phyloP scores from a whole-genome alignment of 257 asterid species.

The Linderniella brevidens region DNA sequence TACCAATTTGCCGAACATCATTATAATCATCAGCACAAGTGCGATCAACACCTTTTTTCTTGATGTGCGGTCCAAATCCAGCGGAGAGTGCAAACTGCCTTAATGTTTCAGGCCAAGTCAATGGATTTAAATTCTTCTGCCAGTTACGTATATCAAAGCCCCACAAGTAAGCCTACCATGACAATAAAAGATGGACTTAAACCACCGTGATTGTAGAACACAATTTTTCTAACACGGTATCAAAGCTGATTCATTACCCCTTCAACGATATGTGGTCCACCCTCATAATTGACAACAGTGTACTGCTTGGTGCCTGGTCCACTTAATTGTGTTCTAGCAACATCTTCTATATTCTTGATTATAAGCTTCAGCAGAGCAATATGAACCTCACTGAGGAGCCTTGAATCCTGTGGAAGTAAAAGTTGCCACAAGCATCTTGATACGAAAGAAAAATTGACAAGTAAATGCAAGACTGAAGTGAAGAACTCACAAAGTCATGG shows the following conservation, averaged over 20 bases:
- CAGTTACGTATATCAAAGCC: conserved; percentile 82
- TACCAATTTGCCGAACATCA: conserved; percentile 28
- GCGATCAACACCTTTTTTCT: conserved; percentile 23
- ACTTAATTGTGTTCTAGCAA: conserved; percentile 44
- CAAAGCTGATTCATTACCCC: conserved; percentile 30
- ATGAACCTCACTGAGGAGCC: conserved; percentile 81
- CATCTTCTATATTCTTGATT: conserved; percentile 75
- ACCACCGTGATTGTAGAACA: conserved; percentile 9
- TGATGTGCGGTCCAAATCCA: conserved; percentile 78
- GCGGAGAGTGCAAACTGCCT: conserved; percentile 88
- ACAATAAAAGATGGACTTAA: conserved; percentile 10
- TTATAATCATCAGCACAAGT: conserved; percentile 26
- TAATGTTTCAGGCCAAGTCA: conserved; percentile 91
- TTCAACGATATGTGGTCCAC: conserved; percentile 66
- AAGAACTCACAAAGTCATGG: conserved; percentile 16
- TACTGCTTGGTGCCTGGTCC: conserved; percentile 33
- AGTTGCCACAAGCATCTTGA: conserved; percentile 26
- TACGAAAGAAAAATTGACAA: conserved; percentile 10
- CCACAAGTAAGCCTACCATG: conserved; percentile 77
- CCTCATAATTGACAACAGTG: conserved; percentile 36
- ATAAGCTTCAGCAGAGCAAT: conserved; percentile 56
- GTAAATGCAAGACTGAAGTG: background rate
- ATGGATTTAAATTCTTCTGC: conserved; percentile 55
- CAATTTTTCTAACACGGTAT: conserved; percentile 5
- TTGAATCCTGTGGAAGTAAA: conserved; percentile 41